Percentiles rank a stretch among this genome's conserved stretches.
Conservation (phyloP, 2,329 filamentous ascomycete species). For the Stylonectria norvegica region DNA sequence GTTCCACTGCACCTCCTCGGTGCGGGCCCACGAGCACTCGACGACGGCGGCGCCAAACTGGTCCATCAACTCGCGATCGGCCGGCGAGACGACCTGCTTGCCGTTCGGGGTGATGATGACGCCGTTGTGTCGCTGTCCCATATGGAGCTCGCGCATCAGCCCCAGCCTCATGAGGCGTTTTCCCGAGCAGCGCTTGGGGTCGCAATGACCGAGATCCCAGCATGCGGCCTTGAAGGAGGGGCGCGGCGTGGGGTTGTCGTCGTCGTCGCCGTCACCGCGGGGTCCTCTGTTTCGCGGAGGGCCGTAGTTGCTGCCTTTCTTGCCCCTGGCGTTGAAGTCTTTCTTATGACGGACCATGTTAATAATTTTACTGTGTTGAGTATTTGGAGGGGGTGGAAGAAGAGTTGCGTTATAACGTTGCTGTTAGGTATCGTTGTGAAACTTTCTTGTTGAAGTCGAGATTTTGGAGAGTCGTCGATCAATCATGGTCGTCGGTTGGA, state of each 20-base stretch:
- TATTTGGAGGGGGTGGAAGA: background rate
- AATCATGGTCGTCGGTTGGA: too few species aligned
- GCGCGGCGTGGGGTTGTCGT: conserved; percentile 32
- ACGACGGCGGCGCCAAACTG: conserved; percentile 92
- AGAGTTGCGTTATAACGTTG: too few species aligned
- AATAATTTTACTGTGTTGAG: conserved; percentile 4
- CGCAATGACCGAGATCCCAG: conserved; percentile 97
- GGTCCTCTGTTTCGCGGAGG: conserved; percentile 49
- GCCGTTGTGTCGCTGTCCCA: conserved; percentile 88
- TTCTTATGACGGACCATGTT: conserved; percentile 95
- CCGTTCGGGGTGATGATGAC: conserved; percentile 95
- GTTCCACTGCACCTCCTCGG: conserved; percentile 84
- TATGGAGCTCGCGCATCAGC: conserved; percentile 85
- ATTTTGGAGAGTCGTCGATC: too few species aligned
- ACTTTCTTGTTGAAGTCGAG: too few species aligned
- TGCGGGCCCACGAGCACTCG: conserved; percentile 94
- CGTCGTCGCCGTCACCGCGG: conserved; percentile 40
- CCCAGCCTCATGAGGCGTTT: conserved; percentile 91
- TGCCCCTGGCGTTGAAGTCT: conserved; percentile 70
- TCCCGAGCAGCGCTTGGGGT: conserved; percentile 92
- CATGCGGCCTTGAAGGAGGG: conserved; percentile 85
- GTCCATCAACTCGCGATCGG: conserved; percentile 77
- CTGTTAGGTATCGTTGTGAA: too few species aligned
- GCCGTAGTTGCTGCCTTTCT: conserved; percentile 60
- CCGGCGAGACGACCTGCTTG: conserved; percentile 77